phyloP scores from a whole-genome alignment of 148 eudicot species.

The Tetragonia tetragonoides region DNA sequence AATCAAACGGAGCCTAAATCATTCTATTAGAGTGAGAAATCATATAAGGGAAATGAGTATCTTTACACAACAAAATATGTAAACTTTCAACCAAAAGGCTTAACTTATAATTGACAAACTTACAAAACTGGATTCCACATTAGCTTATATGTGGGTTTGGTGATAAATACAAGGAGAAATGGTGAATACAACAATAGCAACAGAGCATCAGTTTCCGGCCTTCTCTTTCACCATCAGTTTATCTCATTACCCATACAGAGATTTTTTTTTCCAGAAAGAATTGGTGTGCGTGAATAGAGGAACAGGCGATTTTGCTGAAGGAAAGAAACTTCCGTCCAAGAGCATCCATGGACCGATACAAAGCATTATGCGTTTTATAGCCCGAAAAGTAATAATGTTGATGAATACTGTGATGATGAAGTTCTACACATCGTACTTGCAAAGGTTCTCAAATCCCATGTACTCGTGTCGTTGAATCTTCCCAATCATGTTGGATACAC shows the following conservation, averaged over 20 bases:
- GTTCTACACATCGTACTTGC: slow-evolving; percentile 51
- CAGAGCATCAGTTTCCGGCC: neutral
- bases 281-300: neutral
- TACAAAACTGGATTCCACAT: neutral
- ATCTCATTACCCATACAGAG: neutral
- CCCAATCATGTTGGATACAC: slow-evolving; percentile 71
- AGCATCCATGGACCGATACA: neutral
- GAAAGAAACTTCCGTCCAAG: neutral
- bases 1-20: too few species aligned
- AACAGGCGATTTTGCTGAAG: too few species aligned
- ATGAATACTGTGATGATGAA: neutral
- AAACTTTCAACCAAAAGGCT: too few species aligned
- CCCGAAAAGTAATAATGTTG: neutral
- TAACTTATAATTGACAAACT: too few species aligned
- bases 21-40: too few species aligned
- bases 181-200: neutral
- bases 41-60: too few species aligned
- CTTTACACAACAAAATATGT: too few species aligned
- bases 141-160: neutral
- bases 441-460: slow-evolving; percentile 92
- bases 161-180: neutral
- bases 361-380: neutral
- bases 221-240: neutral
- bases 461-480: slow-evolving; percentile 67
- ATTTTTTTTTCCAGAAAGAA: neutral